phyloP scores from a whole-genome alignment of 257 asterid species.

The Plantago major region DNA sequence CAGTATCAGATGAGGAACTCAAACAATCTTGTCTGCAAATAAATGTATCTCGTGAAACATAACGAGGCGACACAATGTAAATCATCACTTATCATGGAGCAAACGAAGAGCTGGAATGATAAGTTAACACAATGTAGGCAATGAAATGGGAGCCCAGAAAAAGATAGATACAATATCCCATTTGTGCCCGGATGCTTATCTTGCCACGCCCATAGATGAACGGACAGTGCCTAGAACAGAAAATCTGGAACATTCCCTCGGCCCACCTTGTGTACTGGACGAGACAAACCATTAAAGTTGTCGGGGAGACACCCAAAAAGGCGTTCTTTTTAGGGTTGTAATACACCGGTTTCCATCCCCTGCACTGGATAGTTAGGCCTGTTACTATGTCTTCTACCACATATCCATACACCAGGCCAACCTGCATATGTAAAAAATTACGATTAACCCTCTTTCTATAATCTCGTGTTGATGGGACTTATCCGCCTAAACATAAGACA shows the following conservation, averaged over 20 bases:
- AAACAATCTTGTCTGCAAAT: neutral
- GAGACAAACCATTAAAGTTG: slow-evolving; percentile 49
- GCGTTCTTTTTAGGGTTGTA: slow-evolving; percentile 56
- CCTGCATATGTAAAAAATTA: slow-evolving; percentile 30
- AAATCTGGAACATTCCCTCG: slow-evolving; percentile 73
- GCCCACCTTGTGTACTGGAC: slow-evolving; percentile 81
- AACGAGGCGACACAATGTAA: neutral
- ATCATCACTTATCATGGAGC: slow-evolving; percentile 22
- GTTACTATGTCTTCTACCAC: slow-evolving; percentile 80
- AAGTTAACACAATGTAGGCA: slow-evolving; percentile 46
- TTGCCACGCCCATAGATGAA: slow-evolving; percentile 51
- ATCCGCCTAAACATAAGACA: neutral
- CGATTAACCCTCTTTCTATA: neutral
- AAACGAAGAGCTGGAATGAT: slow-evolving; percentile 41
- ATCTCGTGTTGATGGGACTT: neutral
- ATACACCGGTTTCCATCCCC: slow-evolving; percentile 78
- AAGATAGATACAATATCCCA: slow-evolving; percentile 65
- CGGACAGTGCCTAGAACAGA: slow-evolving; percentile 68
- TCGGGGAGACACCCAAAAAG: slow-evolving; percentile 63
- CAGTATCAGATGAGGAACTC: neutral
- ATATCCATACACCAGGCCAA: slow-evolving; percentile 80
- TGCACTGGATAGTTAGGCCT: slow-evolving; percentile 74
- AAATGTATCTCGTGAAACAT: neutral
- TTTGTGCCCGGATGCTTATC: slow-evolving; percentile 52
- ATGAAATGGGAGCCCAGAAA: slow-evolving; percentile 53